Conservation (phyloP, 2,329 filamentous ascomycete species). For the Ascochyta clinopodiicola region DNA sequence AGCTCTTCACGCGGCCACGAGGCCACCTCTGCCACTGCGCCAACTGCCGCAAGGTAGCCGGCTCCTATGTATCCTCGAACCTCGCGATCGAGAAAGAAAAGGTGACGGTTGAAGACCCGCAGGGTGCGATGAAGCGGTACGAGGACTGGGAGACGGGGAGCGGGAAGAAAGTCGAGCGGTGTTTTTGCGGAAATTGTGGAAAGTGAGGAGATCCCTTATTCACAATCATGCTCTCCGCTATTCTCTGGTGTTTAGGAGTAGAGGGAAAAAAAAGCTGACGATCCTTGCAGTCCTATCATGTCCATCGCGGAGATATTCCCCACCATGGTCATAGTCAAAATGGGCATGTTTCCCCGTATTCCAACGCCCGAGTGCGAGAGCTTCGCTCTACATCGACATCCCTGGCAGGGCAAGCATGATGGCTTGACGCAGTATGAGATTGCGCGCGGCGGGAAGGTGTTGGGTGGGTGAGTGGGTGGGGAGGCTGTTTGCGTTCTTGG, state of each 20-base stretch:
- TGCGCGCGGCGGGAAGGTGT: slow-evolving; percentile 44
- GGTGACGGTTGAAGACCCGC: slow-evolving; percentile 53
- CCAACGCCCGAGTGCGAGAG: slow-evolving; percentile 55
- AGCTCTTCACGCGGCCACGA: slow-evolving; percentile 53
- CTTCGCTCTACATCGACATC: slow-evolving; percentile 54
- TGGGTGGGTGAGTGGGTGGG: too few species aligned
- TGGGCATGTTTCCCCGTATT: slow-evolving; percentile 59
- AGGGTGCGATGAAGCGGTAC: slow-evolving; percentile 55
- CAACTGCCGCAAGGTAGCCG: slow-evolving; percentile 60
- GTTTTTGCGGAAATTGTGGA: slow-evolving; percentile 59
- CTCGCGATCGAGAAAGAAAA: slow-evolving; percentile 54
- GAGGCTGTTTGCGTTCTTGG: too few species aligned
- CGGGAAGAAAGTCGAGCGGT: slow-evolving; percentile 54
- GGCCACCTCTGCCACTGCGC: slow-evolving; percentile 58
- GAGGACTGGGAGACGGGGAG: slow-evolving; percentile 55
- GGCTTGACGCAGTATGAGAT: slow-evolving; percentile 50
- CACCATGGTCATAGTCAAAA: slow-evolving; percentile 57
- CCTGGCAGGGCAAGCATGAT: slow-evolving; percentile 52
- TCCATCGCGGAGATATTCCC: slow-evolving; percentile 51
- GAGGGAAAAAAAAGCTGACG: too few species aligned
- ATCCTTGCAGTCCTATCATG: slow-evolving; percentile 53
- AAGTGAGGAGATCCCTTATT: slow-evolving; percentile 18
- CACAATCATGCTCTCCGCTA: background rate
- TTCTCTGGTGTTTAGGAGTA: too few species aligned
- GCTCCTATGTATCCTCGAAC: slow-evolving; percentile 52